phyloP scores from a whole-genome alignment of 2,329 filamentous ascomycete species.

The Nigrospora sphaerica region DNA sequence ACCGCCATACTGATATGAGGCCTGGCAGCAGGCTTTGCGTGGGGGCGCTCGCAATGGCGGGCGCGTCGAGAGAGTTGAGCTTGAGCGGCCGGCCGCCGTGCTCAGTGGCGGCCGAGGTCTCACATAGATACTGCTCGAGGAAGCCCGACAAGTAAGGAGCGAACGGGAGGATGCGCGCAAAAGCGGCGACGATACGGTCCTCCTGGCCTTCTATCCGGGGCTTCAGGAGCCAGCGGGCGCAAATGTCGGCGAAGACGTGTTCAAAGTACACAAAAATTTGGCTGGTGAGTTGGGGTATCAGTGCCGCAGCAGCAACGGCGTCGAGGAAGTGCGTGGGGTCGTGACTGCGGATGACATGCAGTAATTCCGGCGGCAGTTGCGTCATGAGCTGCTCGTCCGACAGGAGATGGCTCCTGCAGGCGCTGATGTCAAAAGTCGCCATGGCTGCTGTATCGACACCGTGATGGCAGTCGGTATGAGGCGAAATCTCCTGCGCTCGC shows the following conservation, averaged over 20 bases:
- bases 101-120: conserved; percentile 15
- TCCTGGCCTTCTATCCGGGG: conserved; percentile 27
- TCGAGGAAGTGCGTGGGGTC: conserved; percentile 62
- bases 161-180: conserved; percentile 75
- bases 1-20: conserved; percentile 67
- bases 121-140: conserved; percentile 42
- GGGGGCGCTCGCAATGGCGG: conserved; percentile 4
- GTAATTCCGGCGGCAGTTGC: conserved; percentile 63
- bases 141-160: conserved; percentile 73
- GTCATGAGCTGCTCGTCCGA: conserved; percentile 45
- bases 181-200: conserved; percentile 55
- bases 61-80: conserved; percentile 19
- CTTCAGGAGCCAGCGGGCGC: conserved; percentile 66
- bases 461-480: neutral
- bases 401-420: conserved; percentile 49
- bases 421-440: conserved; percentile 48
- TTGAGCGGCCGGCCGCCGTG: conserved; percentile 10
- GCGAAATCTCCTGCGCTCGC: no score
- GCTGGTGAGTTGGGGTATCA: conserved; percentile 65
- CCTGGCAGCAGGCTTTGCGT: conserved; percentile 22
- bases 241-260: conserved; percentile 71
- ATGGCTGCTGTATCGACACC: conserved; percentile 26
- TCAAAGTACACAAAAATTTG: conserved; percentile 69
- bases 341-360: conserved; percentile 57
- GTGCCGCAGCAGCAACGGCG: conserved; percentile 60